A percentile compares a stretch with the other conserved stretches of the same genome.
These are phyloP conservation scores for Trichoderma koningiopsis DNA, from an alignment of 2,329 filamentous ascomycete genomes.

Conservation along the genomic window DNA sequence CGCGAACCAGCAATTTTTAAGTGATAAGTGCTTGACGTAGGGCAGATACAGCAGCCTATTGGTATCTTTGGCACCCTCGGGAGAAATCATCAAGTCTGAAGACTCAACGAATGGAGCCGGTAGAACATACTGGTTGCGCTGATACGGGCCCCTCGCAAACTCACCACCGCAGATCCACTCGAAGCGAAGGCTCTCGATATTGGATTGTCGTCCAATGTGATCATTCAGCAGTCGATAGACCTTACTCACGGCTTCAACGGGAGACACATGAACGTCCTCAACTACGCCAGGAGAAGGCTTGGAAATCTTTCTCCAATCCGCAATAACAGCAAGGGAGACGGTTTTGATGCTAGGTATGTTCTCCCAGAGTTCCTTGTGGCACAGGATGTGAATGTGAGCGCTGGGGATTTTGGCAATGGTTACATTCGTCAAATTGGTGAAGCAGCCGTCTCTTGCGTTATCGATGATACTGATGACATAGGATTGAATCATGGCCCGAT, in stretches of 20 bases:
- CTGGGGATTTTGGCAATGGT: slow-evolving; percentile 67
- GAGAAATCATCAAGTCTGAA: slow-evolving; percentile 36
- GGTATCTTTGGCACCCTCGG: slow-evolving; percentile 37
- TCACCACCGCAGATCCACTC: slow-evolving; percentile 72
- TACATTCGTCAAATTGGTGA: slow-evolving; percentile 58
- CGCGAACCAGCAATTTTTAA: slow-evolving; percentile 70
- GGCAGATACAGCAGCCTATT: slow-evolving; percentile 54
- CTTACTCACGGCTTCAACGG: slow-evolving; percentile 52
- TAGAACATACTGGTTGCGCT: slow-evolving; percentile 63
- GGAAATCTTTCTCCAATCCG: slow-evolving; percentile 64
- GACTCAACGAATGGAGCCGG: slow-evolving; percentile 58
- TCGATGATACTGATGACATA: slow-evolving; percentile 67
- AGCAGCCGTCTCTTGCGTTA: slow-evolving; percentile 51
- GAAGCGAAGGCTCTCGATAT: slow-evolving; percentile 61
- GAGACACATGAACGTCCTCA: slow-evolving; percentile 51
- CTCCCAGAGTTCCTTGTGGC: slow-evolving; percentile 63
- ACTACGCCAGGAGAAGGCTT: slow-evolving; percentile 55
- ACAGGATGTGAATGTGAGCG: slow-evolving; percentile 58
- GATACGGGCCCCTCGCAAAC: slow-evolving; percentile 61
- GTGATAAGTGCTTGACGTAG: slow-evolving; percentile 58
- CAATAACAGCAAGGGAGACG: slow-evolving; percentile 62
- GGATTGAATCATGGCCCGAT: slow-evolving; percentile 67
- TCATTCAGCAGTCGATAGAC: slow-evolving; percentile 56
- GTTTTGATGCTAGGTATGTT: slow-evolving; percentile 56
- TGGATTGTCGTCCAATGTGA: slow-evolving; percentile 50